phyloP scores from a whole-genome alignment of 208 protist species.

The Crithidia sp. region DNA sequence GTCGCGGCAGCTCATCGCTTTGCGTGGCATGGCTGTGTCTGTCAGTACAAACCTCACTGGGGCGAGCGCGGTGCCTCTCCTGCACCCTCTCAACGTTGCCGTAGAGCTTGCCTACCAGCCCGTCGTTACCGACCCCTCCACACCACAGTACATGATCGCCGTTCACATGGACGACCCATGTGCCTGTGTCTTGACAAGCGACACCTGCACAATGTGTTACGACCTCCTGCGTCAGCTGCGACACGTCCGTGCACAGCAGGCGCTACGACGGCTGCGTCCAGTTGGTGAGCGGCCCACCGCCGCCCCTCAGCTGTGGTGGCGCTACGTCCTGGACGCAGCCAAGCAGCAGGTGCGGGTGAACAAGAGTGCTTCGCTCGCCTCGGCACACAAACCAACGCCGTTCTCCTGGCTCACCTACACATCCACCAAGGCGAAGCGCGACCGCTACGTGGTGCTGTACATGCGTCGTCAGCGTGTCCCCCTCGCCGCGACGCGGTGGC shows the following conservation, averaged over 20 bases:
- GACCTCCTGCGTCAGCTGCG: slow-evolving; percentile 16
- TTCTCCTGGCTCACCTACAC: slow-evolving; percentile 67
- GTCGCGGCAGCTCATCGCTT: slow-evolving; percentile 54
- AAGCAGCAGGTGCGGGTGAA: slow-evolving; percentile 36
- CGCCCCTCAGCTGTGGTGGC: slow-evolving; percentile 66
- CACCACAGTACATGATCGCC: slow-evolving; percentile 37
- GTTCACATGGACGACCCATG: slow-evolving; percentile 34
- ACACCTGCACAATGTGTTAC: slow-evolving; percentile 28
- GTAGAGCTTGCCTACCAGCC: slow-evolving; percentile 36
- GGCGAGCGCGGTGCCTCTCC: slow-evolving; percentile 12
- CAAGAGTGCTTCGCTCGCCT: slow-evolving; percentile 14
- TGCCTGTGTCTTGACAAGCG: slow-evolving; percentile 25
- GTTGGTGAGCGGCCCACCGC: slow-evolving; percentile 31
- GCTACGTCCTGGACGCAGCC: slow-evolving; percentile 60
- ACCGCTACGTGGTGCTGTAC: slow-evolving; percentile 58
- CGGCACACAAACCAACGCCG: slow-evolving; percentile 4
- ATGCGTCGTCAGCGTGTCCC: slow-evolving; percentile 34
- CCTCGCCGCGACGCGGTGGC: slow-evolving; percentile 39
- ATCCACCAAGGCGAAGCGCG: slow-evolving; percentile 38
- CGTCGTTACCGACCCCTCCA: slow-evolving; percentile 15
- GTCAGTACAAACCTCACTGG: slow-evolving; percentile 9
- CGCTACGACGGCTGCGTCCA: slow-evolving; percentile 45
- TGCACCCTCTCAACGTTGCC: slow-evolving; percentile 23
- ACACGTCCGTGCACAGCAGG: slow-evolving; percentile 31
- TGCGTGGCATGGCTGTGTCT: slow-evolving; percentile 50